A percentile compares a stretch with the other conserved stretches of the same genome.
phyloP scores from a whole-genome alignment of 1,284 basidiomycete genomes.

The Lignosus rhinocerotis region DNA sequence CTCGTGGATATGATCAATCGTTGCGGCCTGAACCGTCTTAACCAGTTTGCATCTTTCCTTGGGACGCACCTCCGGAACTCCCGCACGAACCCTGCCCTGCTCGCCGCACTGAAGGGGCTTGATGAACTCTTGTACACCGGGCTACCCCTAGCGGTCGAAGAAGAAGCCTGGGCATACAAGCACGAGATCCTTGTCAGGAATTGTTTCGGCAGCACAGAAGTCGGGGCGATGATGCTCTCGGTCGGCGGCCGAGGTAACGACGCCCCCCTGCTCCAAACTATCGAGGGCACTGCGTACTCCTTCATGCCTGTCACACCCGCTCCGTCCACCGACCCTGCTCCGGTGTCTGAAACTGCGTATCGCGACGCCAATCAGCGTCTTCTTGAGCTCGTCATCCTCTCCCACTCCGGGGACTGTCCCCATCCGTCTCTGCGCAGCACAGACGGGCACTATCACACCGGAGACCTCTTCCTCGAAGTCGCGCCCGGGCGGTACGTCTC shows the following conservation, averaged over 20 bases:
- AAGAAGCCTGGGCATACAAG: slow-evolving; percentile 58
- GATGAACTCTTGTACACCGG: slow-evolving; percentile 35
- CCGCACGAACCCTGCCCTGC: slow-evolving; percentile 57
- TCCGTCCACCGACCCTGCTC: slow-evolving; percentile 16
- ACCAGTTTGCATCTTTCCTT: slow-evolving; percentile 71
- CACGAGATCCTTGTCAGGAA: slow-evolving; percentile 64
- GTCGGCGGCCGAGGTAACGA: slow-evolving; percentile 45
- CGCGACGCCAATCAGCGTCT: slow-evolving; percentile 50
- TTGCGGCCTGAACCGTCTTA: slow-evolving; percentile 68
- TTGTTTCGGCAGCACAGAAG: slow-evolving; percentile 75
- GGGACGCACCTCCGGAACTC: slow-evolving; percentile 60
- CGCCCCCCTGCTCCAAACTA: slow-evolving; percentile 44
- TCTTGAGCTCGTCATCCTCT: slow-evolving; percentile 64
- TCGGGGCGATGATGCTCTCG: slow-evolving; percentile 65
- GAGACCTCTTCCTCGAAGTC: slow-evolving; percentile 69
- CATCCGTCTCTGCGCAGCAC: slow-evolving; percentile 50
- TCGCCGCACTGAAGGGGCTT: slow-evolving; percentile 46
- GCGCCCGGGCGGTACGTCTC: slow-evolving; percentile 54
- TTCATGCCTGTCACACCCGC: slow-evolving; percentile 55
- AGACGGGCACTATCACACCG: slow-evolving; percentile 73
- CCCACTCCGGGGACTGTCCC: slow-evolving; percentile 69
- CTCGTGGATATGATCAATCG: slow-evolving; percentile 32
- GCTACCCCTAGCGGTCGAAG: slow-evolving; percentile 28
- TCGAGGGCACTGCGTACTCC: slow-evolving; percentile 56
- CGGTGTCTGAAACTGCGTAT: slow-evolving; percentile 41